Evolutionary conservation across 1,284 basidiomycete species (phyloP).

Genomic region (Heterobasidion annosum): DNA sequence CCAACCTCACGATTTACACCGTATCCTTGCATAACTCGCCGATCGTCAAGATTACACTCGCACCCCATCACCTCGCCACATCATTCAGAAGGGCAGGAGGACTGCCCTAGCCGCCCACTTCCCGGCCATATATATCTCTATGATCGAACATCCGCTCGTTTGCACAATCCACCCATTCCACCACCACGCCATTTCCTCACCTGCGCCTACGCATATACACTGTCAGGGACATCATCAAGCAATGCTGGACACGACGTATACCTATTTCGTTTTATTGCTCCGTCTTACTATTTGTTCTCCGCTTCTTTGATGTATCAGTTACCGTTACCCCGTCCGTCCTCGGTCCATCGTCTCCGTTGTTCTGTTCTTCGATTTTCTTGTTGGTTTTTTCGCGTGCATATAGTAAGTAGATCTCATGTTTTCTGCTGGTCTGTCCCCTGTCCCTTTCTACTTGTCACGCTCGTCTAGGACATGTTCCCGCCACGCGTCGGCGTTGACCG

Average conservation of each 20-base stretch:
- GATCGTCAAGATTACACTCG: background rate
- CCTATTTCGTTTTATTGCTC: constrained; percentile 2
- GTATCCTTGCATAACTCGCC: background rate
- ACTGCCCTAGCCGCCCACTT: too few relatives aligned
- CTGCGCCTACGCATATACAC: background rate
- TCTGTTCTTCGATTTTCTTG: background rate
- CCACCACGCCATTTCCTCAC: background rate
- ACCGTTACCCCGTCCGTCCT: background rate
- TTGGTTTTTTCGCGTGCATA: background rate
- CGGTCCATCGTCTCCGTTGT: background rate
- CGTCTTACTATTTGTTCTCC: background rate
- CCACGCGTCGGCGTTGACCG: too few relatives aligned
- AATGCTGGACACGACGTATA: background rate
- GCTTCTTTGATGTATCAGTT: background rate
- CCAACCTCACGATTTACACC: background rate
- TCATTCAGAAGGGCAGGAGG: too few relatives aligned
- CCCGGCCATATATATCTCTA: background rate
- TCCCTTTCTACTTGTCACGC: too few relatives aligned
- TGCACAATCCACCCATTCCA: background rate
- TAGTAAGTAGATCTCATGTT: background rate
- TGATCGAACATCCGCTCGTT: background rate
- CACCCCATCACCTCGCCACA: background rate
- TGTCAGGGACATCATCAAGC: background rate
- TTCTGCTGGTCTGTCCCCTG: too few relatives aligned
- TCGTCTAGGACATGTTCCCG: too few relatives aligned